These are phyloP conservation scores for Kuraishia molischiana DNA, from an alignment of 805 yeast genomes.

Conservation along the genomic window DNA sequence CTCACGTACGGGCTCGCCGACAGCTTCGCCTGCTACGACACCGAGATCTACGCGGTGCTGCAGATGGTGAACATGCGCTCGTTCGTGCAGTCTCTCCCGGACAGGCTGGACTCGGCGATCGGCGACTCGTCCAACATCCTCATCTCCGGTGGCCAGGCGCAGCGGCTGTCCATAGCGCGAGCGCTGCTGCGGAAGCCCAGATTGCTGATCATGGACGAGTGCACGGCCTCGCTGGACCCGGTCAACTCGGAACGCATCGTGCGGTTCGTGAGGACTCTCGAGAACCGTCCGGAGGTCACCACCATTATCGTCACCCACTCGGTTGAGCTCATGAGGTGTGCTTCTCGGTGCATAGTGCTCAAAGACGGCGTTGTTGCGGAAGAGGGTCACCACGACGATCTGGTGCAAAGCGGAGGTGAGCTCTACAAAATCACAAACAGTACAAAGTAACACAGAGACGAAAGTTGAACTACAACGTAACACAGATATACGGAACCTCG, in stretches of 20 bases:
- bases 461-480: constrained; percentile 15
- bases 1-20: constrained; percentile 46
- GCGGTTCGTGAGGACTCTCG: constrained; percentile 30
- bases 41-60: constrained; percentile 20
- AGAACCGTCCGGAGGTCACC: constrained; percentile 19
- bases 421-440: constrained; percentile 3
- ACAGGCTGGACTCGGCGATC: constrained; percentile 50
- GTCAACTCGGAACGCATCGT: constrained; percentile 43
- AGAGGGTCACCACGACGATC: constrained; percentile 23
- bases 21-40: not conserved
- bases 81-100: constrained; percentile 44
- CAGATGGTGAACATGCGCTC: constrained; percentile 39
- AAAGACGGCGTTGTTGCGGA: constrained; percentile 39
- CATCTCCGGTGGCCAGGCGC: constrained; percentile 88
- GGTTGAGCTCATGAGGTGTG: constrained; percentile 48
- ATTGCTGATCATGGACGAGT: constrained; percentile 73
- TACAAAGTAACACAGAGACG: not conserved
- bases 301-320: constrained; percentile 69
- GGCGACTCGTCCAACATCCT: constrained; percentile 33
- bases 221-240: constrained; percentile 80
- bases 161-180: constrained; percentile 75
- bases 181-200: constrained; percentile 63
- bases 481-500: constrained; percentile 81
- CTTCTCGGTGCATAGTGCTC: constrained; percentile 41
- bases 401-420: constrained; percentile 5